Percentiles rank a stretch among this genome's conserved stretches.
These are phyloP conservation scores for Colletotrichum agaves DNA, from an alignment of 2,329 filamentous ascomycete species.

Conservation along the genomic window DNA sequence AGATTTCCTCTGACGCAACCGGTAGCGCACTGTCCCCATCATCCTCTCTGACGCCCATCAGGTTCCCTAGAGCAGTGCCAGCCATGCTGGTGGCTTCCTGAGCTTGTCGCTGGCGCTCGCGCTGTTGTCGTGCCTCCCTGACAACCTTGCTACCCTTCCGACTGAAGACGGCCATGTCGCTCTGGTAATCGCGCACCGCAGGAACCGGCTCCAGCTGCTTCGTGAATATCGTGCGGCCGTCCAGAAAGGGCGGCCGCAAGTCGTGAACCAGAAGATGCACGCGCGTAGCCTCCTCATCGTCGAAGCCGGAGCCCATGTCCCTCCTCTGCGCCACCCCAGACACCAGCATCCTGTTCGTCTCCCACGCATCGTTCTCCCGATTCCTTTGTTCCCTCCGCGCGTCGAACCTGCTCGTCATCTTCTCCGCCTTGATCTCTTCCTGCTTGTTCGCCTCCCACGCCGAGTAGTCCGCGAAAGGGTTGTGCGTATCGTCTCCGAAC, in stretches of 20 bases:
- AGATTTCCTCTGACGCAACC: constrained; percentile 76
- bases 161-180: constrained; percentile 98
- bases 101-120: constrained; percentile 92
- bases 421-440: constrained; percentile 80
- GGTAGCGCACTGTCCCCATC: constrained; percentile 90
- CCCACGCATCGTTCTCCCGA: constrained; percentile 97
- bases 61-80: constrained; percentile 90
- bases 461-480: constrained; percentile 84
- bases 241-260: constrained; percentile 90
- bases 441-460: constrained; percentile 78
- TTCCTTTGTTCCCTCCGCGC: constrained; percentile 85
- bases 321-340: constrained; percentile 93
- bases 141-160: constrained; percentile 95
- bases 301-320: constrained; percentile 84
- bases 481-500: constrained; percentile 92
- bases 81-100: constrained; percentile 94
- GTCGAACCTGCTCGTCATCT: constrained; percentile 76
- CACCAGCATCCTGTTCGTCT: constrained; percentile 97
- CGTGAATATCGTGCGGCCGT: constrained; percentile 95
- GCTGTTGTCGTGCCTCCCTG: constrained; percentile 88
- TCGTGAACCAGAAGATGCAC: constrained; percentile 95
- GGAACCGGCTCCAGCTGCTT: constrained; percentile 96
- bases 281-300: constrained; percentile 89
- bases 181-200: constrained; percentile 91
- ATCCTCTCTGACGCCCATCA: constrained; percentile 95